Evolutionary conservation across 495 filamentous ascomycete genomes (phyloP).

Genomic region (Staphylotrichum longicolle): DNA sequence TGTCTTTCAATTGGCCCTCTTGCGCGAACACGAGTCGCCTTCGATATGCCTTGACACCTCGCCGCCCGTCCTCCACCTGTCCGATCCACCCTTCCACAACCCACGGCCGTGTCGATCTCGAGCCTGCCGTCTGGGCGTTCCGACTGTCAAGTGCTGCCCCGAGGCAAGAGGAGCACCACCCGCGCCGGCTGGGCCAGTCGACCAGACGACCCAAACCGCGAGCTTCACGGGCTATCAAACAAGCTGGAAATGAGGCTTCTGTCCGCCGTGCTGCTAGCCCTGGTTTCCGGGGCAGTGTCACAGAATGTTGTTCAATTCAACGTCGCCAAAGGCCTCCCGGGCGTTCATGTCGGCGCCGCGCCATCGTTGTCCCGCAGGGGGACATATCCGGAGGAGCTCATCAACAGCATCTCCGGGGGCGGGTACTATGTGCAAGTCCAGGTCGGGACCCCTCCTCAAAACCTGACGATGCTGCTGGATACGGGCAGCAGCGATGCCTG

Average conservation of each 20-base stretch:
- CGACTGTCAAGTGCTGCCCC: background rate
- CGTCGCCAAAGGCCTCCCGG: conserved; percentile 28
- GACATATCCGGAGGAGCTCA: conserved; percentile 39
- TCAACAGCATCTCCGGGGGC: conserved; percentile 49
- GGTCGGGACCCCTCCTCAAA: conserved; percentile 69
- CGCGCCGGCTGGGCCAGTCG: background rate
- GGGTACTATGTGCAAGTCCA: conserved; percentile 65
- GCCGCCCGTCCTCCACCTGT: background rate
- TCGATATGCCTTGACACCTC: conserved; percentile 18
- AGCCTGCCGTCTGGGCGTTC: no score
- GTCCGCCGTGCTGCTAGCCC: conserved; percentile 20
- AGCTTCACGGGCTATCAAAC: background rate
- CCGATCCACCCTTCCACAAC: no score
- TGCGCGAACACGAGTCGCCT: background rate
- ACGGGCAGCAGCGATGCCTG: conserved; percentile 90
- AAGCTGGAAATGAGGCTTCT: conserved; percentile 22
- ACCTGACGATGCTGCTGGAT: conserved; percentile 56
- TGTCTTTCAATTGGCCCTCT: background rate
- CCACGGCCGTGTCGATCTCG: no score
- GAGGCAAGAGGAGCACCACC: background rate
- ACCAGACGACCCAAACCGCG: background rate
- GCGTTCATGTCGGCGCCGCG: conserved; percentile 18
- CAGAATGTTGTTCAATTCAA: conserved; percentile 35
- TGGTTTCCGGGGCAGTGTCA: conserved; percentile 24
- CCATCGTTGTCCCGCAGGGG: conserved; percentile 23